Conservation (phyloP, 129 eudicot species). For the Tagetes patula region DNA sequence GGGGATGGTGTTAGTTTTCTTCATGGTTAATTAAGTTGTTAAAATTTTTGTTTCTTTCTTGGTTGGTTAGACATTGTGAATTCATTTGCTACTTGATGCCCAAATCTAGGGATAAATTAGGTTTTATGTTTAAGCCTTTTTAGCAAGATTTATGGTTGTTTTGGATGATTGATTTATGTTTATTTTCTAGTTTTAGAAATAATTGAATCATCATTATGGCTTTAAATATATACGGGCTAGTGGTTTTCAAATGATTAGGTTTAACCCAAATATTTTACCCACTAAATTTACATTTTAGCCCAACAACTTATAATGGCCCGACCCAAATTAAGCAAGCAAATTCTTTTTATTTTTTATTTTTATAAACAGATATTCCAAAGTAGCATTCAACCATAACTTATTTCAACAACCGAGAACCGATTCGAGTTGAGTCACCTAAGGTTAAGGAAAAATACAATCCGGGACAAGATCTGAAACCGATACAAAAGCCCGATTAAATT, state of each 20-base stretch:
- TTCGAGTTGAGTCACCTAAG: too few relatives aligned
- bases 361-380: background rate
- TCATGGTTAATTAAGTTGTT: slow-evolving; percentile 23
- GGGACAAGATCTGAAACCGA: background rate
- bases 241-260: background rate
- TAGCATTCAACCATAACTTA: background rate
- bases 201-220: too few relatives aligned
- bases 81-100: slow-evolving; percentile 21
- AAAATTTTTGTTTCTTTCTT: slow-evolving; percentile 1
- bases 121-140: background rate
- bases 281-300: background rate
- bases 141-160: background rate
- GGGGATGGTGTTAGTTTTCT: slow-evolving; percentile 18
- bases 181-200: too few relatives aligned
- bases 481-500: too few relatives aligned
- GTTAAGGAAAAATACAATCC: too few relatives aligned
- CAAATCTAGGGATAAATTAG: slow-evolving; percentile 28
- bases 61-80: slow-evolving; percentile 25
- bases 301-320: background rate
- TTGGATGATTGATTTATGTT: background rate
- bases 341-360: background rate
- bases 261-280: background rate
- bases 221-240: background rate
- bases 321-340: background rate
- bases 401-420: too few relatives aligned